Base-by-base conservation (phyloP, 352 stramenopile species). In the Globisporangium cylindrosporum region DNA sequence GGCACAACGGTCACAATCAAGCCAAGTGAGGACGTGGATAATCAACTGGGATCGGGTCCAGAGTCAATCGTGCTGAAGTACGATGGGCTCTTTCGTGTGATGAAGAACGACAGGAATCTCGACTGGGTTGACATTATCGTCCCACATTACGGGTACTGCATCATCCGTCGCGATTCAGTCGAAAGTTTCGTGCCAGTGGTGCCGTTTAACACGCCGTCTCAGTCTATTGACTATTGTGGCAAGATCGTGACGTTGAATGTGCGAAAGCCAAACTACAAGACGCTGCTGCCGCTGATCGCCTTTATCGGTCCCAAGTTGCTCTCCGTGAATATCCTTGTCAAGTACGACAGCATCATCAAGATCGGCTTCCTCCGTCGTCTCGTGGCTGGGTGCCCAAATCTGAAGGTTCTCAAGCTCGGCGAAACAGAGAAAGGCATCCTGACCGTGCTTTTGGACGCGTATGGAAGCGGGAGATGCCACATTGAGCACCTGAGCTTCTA, bases 101-200 rank as follows among this genome's bases (percentile, higher is more conserved):
- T 56, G 59, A 43, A 9, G n/a, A 34, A 64, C 59, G 24, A 55
- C 38, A 32, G 2, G n/a, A 29, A 2, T 18, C 4, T 18, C 25
- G 22, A 22, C 24, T 55, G 38, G 14, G 58, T 64, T 22, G 58
- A 64, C 58, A 27, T 64, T 4, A 32, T 55, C 14, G 58, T 55
- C 14, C 36, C 58, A 0, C 48, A 48, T 29, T 53, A 38, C 24
- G 58, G 58, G 3, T 20, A 64, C 58, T 64, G 58, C 24, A 20
- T 34, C 58, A 38, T 64, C 8, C 14, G 22, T 43, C 58, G 24
- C 24, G 27, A 14, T 20, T 46, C 58, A 3, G 22, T 64, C 3
- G 58, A 38, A 4, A 22, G n/a, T 4, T 38, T 55, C 15, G 38
- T 25, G 12, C 9, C 14, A 4, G 36, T 25, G 1, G 36, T 36